A percentile compares a stretch with the other conserved stretches of the same genome.
phyloP scores from a whole-genome alignment of 1,284 basidiomycete genomes.

The Ustilago loliicola region DNA sequence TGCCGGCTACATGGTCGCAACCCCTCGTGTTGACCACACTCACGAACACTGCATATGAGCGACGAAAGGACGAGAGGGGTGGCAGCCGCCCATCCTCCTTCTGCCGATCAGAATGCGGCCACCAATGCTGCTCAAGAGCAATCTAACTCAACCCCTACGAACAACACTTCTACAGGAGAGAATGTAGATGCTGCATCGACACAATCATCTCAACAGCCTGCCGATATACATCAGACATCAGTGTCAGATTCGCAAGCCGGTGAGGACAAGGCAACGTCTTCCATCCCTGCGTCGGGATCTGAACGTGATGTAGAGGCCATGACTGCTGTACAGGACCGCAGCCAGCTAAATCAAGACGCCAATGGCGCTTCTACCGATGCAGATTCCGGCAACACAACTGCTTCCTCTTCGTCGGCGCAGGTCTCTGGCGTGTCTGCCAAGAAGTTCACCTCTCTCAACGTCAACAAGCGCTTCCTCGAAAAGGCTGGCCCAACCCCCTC shows the following conservation, averaged over 20 bases:
- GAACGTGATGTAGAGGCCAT: conserved; percentile 46
- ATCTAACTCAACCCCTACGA: not conserved
- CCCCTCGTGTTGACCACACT: not conserved
- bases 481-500: conserved; percentile 57
- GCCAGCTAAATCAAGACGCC: conserved; percentile 6
- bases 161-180: not conserved
- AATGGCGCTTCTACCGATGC: conserved; percentile 1
- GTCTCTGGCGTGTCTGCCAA: conserved; percentile 36
- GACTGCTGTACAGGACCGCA: conserved; percentile 30
- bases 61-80: conserved; percentile 36
- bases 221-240: not conserved
- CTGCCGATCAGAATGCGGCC: conserved; percentile 15
- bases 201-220: not conserved
- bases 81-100: conserved; percentile 36
- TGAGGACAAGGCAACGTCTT: conserved; percentile 4
- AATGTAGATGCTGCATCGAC: not conserved
- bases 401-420: conserved; percentile 23
- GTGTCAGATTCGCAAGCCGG: not conserved
- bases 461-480: conserved; percentile 68
- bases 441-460: conserved; percentile 67
- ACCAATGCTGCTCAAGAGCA: conserved; percentile 13
- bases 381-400: conserved; percentile 9
- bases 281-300: conserved; percentile 26
- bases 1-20: conserved; percentile 16
- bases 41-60: conserved; percentile 32